These are phyloP conservation scores for Trichophyton benhamiae DNA, from an alignment of 2,329 filamentous ascomycete species.

Conservation along the genomic window DNA sequence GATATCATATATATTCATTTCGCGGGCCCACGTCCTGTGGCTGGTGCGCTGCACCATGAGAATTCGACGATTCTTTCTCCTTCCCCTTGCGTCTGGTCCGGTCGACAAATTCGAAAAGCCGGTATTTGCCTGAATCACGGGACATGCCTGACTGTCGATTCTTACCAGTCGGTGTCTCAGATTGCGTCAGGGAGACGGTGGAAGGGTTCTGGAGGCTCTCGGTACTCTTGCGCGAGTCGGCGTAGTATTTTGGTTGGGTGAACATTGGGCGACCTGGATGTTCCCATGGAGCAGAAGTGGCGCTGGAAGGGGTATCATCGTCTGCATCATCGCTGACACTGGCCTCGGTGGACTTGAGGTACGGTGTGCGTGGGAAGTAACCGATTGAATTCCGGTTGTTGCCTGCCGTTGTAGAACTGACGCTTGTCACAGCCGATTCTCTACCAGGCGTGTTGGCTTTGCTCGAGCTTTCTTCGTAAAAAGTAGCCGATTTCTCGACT, in stretches of 20 bases:
- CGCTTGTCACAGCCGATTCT: conserved; percentile 22
- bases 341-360: conserved; percentile 29
- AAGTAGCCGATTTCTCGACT: conserved; percentile 33
- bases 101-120: conserved; percentile 32
- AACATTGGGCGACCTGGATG: conserved; percentile 31
- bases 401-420: conserved; percentile 19
- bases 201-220: conserved; percentile 37
- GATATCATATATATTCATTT: conserved; percentile 13
- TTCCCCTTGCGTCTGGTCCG: conserved; percentile 12
- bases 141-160: conserved; percentile 28
- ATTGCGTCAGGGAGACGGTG: conserved; percentile 33
- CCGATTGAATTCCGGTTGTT: conserved; percentile 32
- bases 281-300: conserved; percentile 34
- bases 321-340: conserved; percentile 23
- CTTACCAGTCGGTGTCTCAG: conserved; percentile 21
- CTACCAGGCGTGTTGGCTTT: conserved; percentile 28
- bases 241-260: conserved; percentile 29
- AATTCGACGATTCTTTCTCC: conserved; percentile 10
- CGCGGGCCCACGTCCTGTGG: conserved; percentile 10
- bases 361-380: conserved; percentile 29
- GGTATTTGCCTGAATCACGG: conserved; percentile 31
- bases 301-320: conserved; percentile 36
- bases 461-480: conserved; percentile 30
- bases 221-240: conserved; percentile 31
- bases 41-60: background rate